Evolutionary conservation across 345 rosid species (phyloP).

Genomic region (Camelina laxa): DNA sequence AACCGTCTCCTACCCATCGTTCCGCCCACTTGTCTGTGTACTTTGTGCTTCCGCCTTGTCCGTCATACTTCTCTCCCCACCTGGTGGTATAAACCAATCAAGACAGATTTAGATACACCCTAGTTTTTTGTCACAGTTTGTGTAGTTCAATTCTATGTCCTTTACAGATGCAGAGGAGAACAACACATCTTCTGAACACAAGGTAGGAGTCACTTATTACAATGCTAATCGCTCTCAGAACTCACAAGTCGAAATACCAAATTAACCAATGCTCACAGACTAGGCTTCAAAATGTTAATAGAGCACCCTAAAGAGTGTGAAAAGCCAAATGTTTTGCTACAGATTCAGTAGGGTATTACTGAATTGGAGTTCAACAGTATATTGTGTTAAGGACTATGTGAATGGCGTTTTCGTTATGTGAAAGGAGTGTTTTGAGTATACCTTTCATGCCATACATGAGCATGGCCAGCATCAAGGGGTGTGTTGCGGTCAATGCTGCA

Average conservation of each 20-base stretch:
- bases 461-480: slow-evolving; percentile 83
- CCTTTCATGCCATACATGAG: slow-evolving; percentile 99
- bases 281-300: not conserved
- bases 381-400: not conserved
- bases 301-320: not conserved
- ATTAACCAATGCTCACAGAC: not conserved
- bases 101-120: slow-evolving; percentile 6
- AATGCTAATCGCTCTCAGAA: not conserved
- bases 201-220: not conserved
- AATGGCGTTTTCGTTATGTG: slow-evolving; percentile 5
- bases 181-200: not conserved
- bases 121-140: not conserved
- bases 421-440: slow-evolving; percentile 33
- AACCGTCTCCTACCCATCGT: slow-evolving; percentile 75
- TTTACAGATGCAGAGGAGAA: slow-evolving; percentile 3
- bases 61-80: slow-evolving; percentile 96
- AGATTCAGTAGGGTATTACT: no score
- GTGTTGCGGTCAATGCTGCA: slow-evolving; percentile 88
- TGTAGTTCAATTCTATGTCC: slow-evolving; percentile 7
- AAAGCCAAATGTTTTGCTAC: not conserved
- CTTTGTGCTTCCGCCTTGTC: slow-evolving; percentile 83
- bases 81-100: slow-evolving; percentile 51
- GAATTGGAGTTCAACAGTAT: not conserved
- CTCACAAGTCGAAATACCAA: not conserved
- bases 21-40: slow-evolving; percentile 99